Conservation (phyloP, 495 filamentous ascomycete species). For the Penicillium coprophilum region DNA sequence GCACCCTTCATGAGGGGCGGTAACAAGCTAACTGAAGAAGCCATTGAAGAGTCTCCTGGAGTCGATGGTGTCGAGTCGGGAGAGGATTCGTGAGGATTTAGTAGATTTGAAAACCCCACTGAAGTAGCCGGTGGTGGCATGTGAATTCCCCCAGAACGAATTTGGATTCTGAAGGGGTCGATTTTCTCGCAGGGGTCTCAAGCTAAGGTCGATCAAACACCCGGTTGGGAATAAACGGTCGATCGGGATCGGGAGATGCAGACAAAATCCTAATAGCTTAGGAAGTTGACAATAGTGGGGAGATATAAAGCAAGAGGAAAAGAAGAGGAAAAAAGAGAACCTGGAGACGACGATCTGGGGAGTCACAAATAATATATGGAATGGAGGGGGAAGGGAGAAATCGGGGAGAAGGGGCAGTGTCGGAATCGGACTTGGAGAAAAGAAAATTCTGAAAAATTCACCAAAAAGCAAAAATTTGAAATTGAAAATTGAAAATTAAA, state of each 20-base stretch:
- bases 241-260: constrained; percentile 11
- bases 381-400: constrained; percentile 47
- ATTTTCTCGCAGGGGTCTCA: constrained; percentile 27
- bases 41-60: constrained; percentile 55
- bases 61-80: constrained; percentile 33
- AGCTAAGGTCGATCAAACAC: constrained; percentile 37
- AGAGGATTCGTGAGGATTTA: constrained; percentile 58
- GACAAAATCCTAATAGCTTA: constrained; percentile 6
- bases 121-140: constrained; percentile 72
- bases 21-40: constrained; percentile 65
- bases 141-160: constrained; percentile 46
- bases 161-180: constrained; percentile 1
- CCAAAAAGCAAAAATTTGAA: constrained; percentile 13
- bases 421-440: constrained; percentile 36
- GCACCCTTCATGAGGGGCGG: constrained; percentile 66
- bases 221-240: constrained; percentile 17
- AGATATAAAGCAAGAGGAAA: constrained; percentile 28
- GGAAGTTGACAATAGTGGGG: constrained; percentile 22
- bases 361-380: constrained; percentile 43
- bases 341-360: constrained; percentile 38
- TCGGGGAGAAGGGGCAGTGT: constrained; percentile 33
- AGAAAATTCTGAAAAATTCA: constrained; percentile 16
- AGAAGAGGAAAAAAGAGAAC: constrained; percentile 21
- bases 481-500: constrained; percentile 14
- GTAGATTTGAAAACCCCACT: constrained; percentile 76